Evolutionary conservation across 1,139 yeast species (phyloP).

Genomic region (Zygotorulaspora mrakii): DNA sequence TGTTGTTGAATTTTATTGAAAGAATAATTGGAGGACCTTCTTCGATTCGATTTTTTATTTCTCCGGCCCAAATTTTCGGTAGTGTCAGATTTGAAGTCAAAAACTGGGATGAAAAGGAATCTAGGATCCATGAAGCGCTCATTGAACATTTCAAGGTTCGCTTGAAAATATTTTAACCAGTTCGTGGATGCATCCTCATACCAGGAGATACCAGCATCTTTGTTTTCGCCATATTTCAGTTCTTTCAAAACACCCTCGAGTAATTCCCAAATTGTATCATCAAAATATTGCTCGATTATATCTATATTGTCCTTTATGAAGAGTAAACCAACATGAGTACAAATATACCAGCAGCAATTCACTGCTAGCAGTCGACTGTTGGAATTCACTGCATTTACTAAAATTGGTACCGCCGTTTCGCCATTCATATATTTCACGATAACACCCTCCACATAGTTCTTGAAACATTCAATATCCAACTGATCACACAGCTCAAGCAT

Average conservation of each 20-base stretch:
- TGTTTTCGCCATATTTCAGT: conserved; percentile 3
- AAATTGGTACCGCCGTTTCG: conserved; percentile 57
- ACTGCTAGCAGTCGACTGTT: conserved; percentile 54
- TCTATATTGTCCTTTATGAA: conserved; percentile 48
- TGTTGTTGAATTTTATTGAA: conserved; percentile 8
- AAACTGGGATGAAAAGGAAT: conserved; percentile 46
- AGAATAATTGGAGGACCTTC: conserved; percentile 9
- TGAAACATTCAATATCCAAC: conserved; percentile 55
- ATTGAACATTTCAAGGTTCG: conserved; percentile 43
- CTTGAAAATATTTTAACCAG: conserved; percentile 33
- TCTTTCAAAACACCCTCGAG: conserved; percentile 34
- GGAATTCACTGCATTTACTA: conserved; percentile 52
- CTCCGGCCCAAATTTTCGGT: conserved; percentile 2
- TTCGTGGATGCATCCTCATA: conserved; percentile 26
- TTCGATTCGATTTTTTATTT: conserved; percentile 9
- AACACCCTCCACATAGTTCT: conserved; percentile 59
- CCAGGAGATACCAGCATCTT: conserved; percentile 28
- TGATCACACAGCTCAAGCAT: conserved; percentile 63
- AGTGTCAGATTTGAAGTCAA: conserved; percentile 38
- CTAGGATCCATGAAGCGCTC: conserved; percentile 48
- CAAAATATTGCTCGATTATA: conserved; percentile 28
- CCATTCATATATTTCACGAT: conserved; percentile 55
- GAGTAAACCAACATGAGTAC: conserved; percentile 60
- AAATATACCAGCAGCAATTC: conserved; percentile 65
- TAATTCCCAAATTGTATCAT: conserved; percentile 33